Evolutionary conservation across 306 rosid genomes (phyloP), one percentile per base, ranked within the genome.

Genomic region (Trifolium dubium): DNA sequence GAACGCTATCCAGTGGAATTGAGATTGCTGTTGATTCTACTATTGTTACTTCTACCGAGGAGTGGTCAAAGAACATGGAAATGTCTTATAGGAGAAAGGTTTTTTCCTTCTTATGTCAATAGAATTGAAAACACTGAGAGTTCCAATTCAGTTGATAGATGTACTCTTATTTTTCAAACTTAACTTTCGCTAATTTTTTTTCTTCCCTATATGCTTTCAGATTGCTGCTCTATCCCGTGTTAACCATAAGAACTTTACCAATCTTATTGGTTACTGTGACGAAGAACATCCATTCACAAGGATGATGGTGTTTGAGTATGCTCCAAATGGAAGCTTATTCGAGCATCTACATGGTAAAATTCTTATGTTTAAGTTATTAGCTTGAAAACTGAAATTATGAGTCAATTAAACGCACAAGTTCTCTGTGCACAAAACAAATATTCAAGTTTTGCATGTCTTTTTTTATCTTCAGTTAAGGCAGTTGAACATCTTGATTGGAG

Each of bases 271-370:
- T 14, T 95, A 81, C 83, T 92, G 99, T 64, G 99, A 95, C 29
- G 99, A 92, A 80, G 97, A 92, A 60, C 78, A 92, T 73, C 98
- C 98, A 17, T 92, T 95, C 75, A 86, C 88, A 1, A 85, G 97
- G 85, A 95, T 95, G 97, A 87, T 92, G 96, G 97, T 95, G 81
- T 95, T 95, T 68, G 99, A 95, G 81, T 95, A 92, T 81, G 98
- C 98, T 79, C 97, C 99, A n/a, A 95, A 85, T 60, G 99, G 99
- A 79, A 77, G 76, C 70, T 84, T 95, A 72, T 92, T 73, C 28
- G 98, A 92, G 80, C 96, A 95, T 87, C 83, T 95, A 47, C 98
- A 95, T 65, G 87, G 99, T 95, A 92, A 81, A 77, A n/a, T 64
- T 74, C 65, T 53, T 54, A 67, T 29, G 28, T 17, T 31, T 35